Evolutionary conservation across 1,139 yeast species (phyloP), one percentile per base, ranked within the genome.

Genomic region (Hansenula lynferdii): DNA sequence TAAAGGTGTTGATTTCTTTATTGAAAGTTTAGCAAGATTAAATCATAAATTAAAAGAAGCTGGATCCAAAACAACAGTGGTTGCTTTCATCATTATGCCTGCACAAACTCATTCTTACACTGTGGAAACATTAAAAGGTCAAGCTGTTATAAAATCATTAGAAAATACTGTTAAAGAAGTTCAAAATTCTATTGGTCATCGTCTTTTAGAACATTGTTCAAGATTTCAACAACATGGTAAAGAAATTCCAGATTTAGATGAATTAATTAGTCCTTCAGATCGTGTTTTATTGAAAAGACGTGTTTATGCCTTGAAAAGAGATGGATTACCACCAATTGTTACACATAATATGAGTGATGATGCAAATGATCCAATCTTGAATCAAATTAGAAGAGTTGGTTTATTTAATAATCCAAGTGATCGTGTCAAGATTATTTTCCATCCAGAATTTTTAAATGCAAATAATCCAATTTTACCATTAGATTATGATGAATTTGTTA

Each of bases 11-110:
- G 98, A 92, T 62, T 83, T 92, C 72, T 92, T 80, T 62, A 86
- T 92, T 55, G 98, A 92, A 63, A 72, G 96, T 3, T 73, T 92
- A 52, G 97, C 97, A 2, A 75, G 98, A 53, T 75, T 92, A 57
- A 92, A 92, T 64, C 92, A 90, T 61, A 75, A 80, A 48, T 75
- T 92, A 57, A 89, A 92, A 66, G 81, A 78, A 47, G 63, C 79
- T 8, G 89, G 87, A 29, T 85, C 96, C 12, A 85, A 85, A 54
- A 84, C 82, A 71, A 92, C 97, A 0, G 94, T 92, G 25, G 97
- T 92, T 35, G 97, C 97, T n/a, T 92, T 92, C 60, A 86, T 92
- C 55, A 90, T 92, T 61, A 92, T 92, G 98, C 98, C 98, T 2
- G 97, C 97, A 17, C 79, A 82, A 41, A 90, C 95, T 42, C 83